These are phyloP conservation scores for Argentina anserina DNA, from an alignment of 306 rosid genomes.

Conservation along the genomic window DNA sequence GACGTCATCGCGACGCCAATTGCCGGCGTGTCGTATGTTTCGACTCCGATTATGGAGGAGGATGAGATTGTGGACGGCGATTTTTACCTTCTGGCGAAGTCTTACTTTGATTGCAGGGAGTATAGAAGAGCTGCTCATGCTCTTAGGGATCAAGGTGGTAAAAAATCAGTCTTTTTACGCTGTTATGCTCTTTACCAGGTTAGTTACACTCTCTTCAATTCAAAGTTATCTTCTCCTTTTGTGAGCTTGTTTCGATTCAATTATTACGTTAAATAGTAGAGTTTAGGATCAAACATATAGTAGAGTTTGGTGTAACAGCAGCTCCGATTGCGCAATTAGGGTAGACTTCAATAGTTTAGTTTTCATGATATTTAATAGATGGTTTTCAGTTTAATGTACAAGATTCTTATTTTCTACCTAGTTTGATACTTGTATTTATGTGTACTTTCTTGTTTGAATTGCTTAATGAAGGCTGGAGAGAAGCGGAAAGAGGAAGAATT, in stretches of 20 bases:
- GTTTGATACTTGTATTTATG: not conserved
- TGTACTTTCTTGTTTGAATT: not conserved
- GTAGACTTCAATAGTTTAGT: not conserved
- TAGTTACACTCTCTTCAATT: constrained; percentile 10
- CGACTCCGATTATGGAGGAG: constrained; percentile 95
- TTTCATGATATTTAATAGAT: not conserved
- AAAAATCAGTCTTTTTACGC: constrained; percentile 75
- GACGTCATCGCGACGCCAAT: constrained; percentile 57
- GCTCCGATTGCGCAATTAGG: no score
- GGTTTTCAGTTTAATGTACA: not conserved
- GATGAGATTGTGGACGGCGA: constrained; percentile 76
- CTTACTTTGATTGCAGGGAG: constrained; percentile 85
- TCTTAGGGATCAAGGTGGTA: constrained; percentile 72
- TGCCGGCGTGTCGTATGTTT: constrained; percentile 71
- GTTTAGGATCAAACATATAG: not conserved
- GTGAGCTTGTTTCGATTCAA: not conserved
- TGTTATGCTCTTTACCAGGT: constrained; percentile 84
- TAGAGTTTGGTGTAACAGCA: not conserved
- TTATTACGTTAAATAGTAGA: not conserved
- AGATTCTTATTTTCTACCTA: not conserved
- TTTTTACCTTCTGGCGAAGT: constrained; percentile 79
- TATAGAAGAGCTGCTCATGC: constrained; percentile 86
- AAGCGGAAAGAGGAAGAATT: constrained; percentile 96
- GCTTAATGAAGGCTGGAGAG: constrained; percentile 77
- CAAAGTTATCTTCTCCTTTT: not conserved